Evolutionary conservation across 345 rosid genomes (phyloP).

Genomic region (Eucalyptus paniculata): DNA sequence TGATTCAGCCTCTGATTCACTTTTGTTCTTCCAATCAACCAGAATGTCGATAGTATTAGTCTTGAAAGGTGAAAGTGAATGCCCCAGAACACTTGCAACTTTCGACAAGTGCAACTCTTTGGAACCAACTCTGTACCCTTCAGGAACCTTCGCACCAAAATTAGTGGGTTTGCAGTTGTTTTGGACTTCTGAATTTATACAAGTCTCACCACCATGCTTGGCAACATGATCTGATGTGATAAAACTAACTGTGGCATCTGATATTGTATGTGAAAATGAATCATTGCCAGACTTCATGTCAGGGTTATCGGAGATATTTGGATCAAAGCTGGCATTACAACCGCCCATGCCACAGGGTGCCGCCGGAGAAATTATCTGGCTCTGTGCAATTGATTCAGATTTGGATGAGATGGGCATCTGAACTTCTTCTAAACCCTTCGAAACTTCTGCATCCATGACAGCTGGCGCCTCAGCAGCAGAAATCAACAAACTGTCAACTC

Average conservation of each 20-base stretch:
- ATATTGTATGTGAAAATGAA: slow-evolving; percentile 15
- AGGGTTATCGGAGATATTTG: slow-evolving; percentile 15
- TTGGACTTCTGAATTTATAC: slow-evolving; percentile 22
- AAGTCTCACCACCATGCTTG: slow-evolving; percentile 16
- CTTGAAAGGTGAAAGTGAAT: slow-evolving; percentile 6
- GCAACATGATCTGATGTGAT: slow-evolving; percentile 8
- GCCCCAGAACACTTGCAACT: slow-evolving; percentile 18
- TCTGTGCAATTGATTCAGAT: slow-evolving; percentile 19
- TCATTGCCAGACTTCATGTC: slow-evolving; percentile 19
- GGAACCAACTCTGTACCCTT: slow-evolving; percentile 18
- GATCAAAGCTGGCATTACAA: slow-evolving; percentile 10
- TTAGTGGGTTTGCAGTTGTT: slow-evolving; percentile 15
- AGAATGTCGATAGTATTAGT: slow-evolving; percentile 6
- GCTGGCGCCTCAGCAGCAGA: slow-evolving; percentile 4
- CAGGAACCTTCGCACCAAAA: slow-evolving; percentile 8
- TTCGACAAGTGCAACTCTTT: slow-evolving; percentile 22
- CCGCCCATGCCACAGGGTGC: not conserved
- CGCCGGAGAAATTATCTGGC: not conserved
- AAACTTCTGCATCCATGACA: slow-evolving; percentile 4
- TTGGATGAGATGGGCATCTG: slow-evolving; percentile 8
- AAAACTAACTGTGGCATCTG: slow-evolving; percentile 18
- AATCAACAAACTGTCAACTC: slow-evolving; percentile 14
- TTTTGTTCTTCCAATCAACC: slow-evolving; percentile 14
- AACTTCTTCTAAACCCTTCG: slow-evolving; percentile 10
- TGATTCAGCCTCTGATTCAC: slow-evolving; percentile 4